These are phyloP conservation scores for Yamadazyma endophytica DNA, from an alignment of 805 yeast species.

Conservation along the genomic window DNA sequence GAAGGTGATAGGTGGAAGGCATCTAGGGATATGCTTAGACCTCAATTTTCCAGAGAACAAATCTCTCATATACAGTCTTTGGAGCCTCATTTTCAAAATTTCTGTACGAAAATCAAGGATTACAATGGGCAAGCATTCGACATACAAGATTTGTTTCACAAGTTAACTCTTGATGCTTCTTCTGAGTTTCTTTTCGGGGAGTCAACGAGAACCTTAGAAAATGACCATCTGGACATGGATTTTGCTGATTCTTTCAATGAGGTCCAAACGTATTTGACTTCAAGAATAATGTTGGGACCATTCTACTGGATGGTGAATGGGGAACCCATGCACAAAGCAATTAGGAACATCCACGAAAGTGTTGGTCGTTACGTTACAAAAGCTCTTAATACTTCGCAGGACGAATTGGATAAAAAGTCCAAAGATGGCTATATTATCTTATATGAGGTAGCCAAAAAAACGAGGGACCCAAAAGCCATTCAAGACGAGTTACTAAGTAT, in stretches of 20 bases:
- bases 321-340: constrained; percentile 26
- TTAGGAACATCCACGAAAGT: constrained; percentile 24
- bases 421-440: constrained; percentile 26
- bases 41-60: constrained; percentile 36
- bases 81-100: constrained; percentile 28
- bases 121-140: constrained; percentile 20
- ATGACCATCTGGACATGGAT: constrained; percentile 3
- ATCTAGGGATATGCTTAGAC: constrained; percentile 34
- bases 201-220: constrained; percentile 18
- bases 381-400: constrained; percentile 23
- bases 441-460: constrained; percentile 36
- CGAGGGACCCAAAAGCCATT: constrained; percentile 31
- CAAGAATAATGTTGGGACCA: constrained; percentile 23
- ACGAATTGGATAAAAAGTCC: constrained; percentile 23
- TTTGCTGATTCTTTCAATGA: constrained; percentile 26
- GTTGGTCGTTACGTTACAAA: constrained; percentile 26
- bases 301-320: constrained; percentile 22
- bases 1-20: constrained; percentile 37
- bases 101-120: constrained; percentile 18
- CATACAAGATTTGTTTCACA: constrained; percentile 31
- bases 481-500: constrained; percentile 38
- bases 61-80: constrained; percentile 27
- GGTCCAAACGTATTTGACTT: constrained; percentile 28
- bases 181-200: constrained; percentile 40
- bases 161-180: constrained; percentile 36